Conservation (phyloP, 345 rosid genomes). For the Xanthoceras sorbifolium region DNA sequence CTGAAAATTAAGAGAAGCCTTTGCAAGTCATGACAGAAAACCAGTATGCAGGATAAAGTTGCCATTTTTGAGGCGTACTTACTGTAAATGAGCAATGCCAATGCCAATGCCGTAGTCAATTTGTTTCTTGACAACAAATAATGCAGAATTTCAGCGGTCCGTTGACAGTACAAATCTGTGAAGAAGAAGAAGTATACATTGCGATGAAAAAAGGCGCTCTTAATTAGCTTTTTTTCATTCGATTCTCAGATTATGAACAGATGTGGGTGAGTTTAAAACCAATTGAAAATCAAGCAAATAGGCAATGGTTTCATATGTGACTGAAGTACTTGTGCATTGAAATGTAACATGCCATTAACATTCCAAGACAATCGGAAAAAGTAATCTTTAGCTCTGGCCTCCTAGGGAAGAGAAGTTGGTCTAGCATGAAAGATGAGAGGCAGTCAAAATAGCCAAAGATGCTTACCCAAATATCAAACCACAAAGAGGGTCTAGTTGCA, state of each 20-base stretch:
- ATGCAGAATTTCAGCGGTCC: neutral
- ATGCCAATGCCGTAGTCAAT: too few relatives aligned
- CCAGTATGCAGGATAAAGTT: neutral
- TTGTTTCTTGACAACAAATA: neutral
- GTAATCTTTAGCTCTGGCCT: neutral
- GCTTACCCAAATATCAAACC: constrained; percentile 31
- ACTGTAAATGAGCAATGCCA: too few relatives aligned
- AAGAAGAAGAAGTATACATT: too few relatives aligned
- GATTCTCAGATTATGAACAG: too few relatives aligned
- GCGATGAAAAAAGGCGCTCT: too few relatives aligned
- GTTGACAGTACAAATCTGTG: too few relatives aligned
- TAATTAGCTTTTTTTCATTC: too few relatives aligned
- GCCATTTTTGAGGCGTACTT: neutral
- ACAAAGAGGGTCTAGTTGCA: neutral
- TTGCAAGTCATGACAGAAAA: neutral
- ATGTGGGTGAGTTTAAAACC: too few relatives aligned
- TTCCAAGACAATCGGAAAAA: neutral
- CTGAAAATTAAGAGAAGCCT: too few relatives aligned
- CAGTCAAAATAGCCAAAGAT: constrained; percentile 38
- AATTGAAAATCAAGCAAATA: neutral
- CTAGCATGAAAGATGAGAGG: constrained; percentile 40
- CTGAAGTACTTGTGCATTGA: neutral
- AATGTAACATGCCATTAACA: neutral
- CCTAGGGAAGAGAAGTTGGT: constrained; percentile 26
- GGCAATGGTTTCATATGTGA: neutral